These are phyloP conservation scores for Fraxinus greggii DNA, from an alignment of 305 asterid species.

Conservation along the genomic window DNA sequence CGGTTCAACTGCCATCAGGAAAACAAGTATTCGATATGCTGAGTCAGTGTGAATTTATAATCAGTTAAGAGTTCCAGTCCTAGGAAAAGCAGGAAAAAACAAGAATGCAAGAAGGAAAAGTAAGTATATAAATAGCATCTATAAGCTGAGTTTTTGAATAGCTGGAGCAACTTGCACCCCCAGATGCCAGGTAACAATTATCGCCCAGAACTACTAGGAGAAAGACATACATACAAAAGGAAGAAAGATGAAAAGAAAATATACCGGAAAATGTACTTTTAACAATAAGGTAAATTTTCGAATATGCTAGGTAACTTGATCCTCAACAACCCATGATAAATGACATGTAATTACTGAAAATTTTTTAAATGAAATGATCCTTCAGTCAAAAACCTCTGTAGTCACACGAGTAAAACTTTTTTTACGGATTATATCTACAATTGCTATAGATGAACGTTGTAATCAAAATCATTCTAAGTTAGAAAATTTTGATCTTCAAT, in stretches of 20 bases:
- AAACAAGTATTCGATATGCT: background rate
- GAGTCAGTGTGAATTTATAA: background rate
- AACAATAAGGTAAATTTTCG: background rate
- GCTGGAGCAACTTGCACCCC: background rate
- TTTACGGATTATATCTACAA: background rate
- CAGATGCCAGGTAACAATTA: background rate
- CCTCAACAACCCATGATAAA: background rate
- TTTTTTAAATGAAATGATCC: background rate
- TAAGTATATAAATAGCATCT: background rate
- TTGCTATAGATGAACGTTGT: slow-evolving; percentile 5
- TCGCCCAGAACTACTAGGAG: background rate
- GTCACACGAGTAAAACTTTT: background rate
- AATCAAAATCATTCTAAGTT: slow-evolving; percentile 2
- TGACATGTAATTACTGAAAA: background rate
- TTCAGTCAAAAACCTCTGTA: background rate
- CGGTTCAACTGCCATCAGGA: background rate
- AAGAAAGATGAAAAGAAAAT: background rate
- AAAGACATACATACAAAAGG: background rate
- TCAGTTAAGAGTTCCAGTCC: background rate
- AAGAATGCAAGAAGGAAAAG: background rate
- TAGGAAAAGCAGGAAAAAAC: background rate
- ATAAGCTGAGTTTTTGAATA: background rate
- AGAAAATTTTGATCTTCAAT: slow-evolving; percentile 5
- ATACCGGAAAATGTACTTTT: background rate
- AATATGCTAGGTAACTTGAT: background rate